phyloP scores from a whole-genome alignment of 2,329 filamentous ascomycete genomes.

The Nothophoma quercina region DNA sequence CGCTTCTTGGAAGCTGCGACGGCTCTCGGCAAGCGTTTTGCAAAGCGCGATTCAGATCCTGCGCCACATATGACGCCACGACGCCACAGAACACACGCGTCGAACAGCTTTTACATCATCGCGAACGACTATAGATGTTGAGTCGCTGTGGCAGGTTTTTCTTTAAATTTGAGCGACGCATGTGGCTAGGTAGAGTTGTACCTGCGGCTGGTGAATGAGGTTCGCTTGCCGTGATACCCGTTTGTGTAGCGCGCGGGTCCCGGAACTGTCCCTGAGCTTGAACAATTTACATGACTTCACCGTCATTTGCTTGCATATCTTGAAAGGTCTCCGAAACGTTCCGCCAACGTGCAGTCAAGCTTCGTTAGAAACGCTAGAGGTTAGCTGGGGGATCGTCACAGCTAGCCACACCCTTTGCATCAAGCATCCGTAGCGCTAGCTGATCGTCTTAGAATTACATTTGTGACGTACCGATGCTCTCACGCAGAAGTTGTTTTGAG shows the following conservation, averaged over 20 bases:
- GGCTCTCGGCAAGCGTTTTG: conserved; percentile 7
- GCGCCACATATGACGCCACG: conserved; percentile 9
- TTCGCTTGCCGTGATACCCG: conserved; percentile 9
- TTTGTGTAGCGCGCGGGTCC: conserved; percentile 5
- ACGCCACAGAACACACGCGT: conserved; percentile 12
- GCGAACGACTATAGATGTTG: conserved; percentile 9
- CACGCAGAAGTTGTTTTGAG: background rate
- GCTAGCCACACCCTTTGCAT: background rate
- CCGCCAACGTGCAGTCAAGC: background rate
- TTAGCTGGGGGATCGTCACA: background rate
- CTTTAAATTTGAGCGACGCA: background rate
- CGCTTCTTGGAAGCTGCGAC: background rate
- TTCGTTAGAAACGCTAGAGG: background rate
- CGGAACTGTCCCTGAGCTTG: background rate
- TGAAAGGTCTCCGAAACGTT: background rate
- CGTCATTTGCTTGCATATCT: background rate
- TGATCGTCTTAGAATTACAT: background rate
- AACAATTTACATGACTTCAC: background rate
- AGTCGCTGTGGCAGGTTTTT: conserved; percentile 12
- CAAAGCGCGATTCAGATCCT: background rate
- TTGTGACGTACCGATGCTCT: conserved; percentile 3
- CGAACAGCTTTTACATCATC: conserved; percentile 22
- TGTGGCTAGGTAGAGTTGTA: conserved; percentile 8
- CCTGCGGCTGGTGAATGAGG: background rate
- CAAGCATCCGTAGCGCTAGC: background rate